Base-by-base conservation (phyloP, 805 yeast genomes). In the Wickerhamiella bombiphila region DNA sequence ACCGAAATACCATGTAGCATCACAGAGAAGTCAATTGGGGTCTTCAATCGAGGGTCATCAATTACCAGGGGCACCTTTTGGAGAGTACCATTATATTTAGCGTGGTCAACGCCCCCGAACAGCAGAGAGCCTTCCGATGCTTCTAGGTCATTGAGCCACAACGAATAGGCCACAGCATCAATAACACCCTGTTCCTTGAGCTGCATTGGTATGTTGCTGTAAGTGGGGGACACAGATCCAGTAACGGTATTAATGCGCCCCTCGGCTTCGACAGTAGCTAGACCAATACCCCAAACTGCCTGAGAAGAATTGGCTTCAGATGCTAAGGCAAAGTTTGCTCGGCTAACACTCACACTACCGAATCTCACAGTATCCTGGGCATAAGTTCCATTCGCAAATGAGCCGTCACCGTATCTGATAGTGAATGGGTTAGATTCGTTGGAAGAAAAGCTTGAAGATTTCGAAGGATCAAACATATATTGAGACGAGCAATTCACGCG, bases 261-360 rank as follows among this genome's bases (percentile, higher is more conserved):
- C n/a, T n/a, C n/a, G 13, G 52, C 47, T 46, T 57, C 61, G 26
- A 48, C 49, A 8, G 49, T 43, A 5, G 48, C 42, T 32, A 53
- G 50, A 5, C 61, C 60, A 21, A 57, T 52, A n/a, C 61, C 61
- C 41, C 80, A 57, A 19, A 81, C 88, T 40, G 83, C 83, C 46
- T 65, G 56, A 2, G 69, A 54, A 3, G 85, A 74, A 42, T 72
- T 69, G 1, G 85, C 67, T 30, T 56, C 53, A 51, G 72, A 72
- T 3, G 78, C 83, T n/a, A 80, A 70, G 1, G 86, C 93, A 55
- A 81, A 68, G 4, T 78, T 68, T 19, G 76, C 59, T 36, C 61
- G 57, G 0, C 61, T 44, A 6, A 77, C 59, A 2, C 63, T 56
- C 9, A 65, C 55, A 37, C 64, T 68, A 34, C 70, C 69, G 37